Base-by-base conservation (phyloP, 108 stramenopile species). In the Epithemia pelagica region DNA sequence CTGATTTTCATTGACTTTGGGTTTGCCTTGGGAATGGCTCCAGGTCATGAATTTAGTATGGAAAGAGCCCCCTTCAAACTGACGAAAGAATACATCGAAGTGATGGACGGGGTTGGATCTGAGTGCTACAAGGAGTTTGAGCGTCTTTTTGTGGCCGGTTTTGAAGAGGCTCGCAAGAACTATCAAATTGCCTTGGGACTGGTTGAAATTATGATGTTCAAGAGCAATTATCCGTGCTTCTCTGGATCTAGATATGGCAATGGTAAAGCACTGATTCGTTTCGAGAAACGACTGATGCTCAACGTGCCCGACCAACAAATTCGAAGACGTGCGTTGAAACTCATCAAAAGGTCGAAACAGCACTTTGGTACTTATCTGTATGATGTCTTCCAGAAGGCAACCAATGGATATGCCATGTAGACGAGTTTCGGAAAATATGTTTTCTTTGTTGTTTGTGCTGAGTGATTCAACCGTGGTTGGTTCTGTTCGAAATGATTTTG, bases 1-100 rank as follows among this genome's bases (percentile, higher is more conserved):
- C 55, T 99, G 31, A 93, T 99, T 62, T 94, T 96, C 81, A 99
- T 99, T 67, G 99, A 99, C 72, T 99, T 98, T 78, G 99, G 99
- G 51, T 99, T 99, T 75, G 96, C 97, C 18, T 86, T 99, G 71
- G 98, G 98, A 56, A 95, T 94, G 89, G 94, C 92, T 20, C 95
- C 96, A 1, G 98, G 96, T 46, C 93, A 96, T 62, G 95, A 92
- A 62, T 98, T 96, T 72, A 86, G 82, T 51, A 80, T 98, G 74
- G 99, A 99, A 73, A 83, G 94, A 51, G 98, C 99, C 28, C 94
- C 98, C 10, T 99, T 98, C 81, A 99, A 99, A 80, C 80, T 97
- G 25, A 97, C 96, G 0, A 79, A 79, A 64, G 99, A 99, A 64
- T 94, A 97, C 69, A 80, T 96, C 27, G 96, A 98, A 67, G 91